Evolutionary conservation across 23 red algal species (phyloP).

Genomic region (Chondrus crispus): DNA sequence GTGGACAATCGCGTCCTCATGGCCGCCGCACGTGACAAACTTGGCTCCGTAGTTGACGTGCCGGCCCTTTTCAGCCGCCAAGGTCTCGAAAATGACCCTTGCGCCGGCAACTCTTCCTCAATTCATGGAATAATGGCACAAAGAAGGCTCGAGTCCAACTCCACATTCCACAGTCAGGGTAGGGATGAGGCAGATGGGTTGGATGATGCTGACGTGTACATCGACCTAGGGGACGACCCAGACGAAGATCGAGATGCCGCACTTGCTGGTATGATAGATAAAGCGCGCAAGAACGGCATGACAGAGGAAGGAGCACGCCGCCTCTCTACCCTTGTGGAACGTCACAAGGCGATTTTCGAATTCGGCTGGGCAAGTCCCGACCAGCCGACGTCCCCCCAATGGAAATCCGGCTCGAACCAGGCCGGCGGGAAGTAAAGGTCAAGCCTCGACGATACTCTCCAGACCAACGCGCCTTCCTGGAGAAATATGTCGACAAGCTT

Average conservation of each 20-base stretch:
- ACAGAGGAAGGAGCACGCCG: not conserved
- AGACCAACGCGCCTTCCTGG: not conserved
- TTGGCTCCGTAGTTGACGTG: not conserved
- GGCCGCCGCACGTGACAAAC: not conserved
- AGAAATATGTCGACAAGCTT: not conserved
- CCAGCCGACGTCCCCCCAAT: not conserved
- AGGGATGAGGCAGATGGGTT: constrained; percentile 16
- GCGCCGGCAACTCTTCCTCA: too few species aligned
- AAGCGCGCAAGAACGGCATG: constrained; percentile 9
- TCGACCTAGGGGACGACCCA: constrained; percentile 15
- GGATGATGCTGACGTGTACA: constrained; percentile 4
- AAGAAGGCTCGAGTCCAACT: too few species aligned
- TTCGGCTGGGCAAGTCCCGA: not conserved
- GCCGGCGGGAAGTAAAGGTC: not conserved
- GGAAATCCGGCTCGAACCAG: not conserved
- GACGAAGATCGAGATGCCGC: not conserved
- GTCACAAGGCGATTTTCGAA: not conserved
- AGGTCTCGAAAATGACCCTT: too few species aligned
- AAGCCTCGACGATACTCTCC: not conserved
- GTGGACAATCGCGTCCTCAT: not conserved
- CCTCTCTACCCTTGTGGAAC: not conserved
- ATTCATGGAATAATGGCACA: too few species aligned
- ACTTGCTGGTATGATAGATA: not conserved
- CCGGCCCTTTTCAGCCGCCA: too few species aligned
- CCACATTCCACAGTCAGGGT: too few species aligned